Evolutionary conservation across 495 filamentous ascomycete genomes (phyloP), one percentile per base, ranked within the genome.

Genomic region (Endocarpon pusillum): DNA sequence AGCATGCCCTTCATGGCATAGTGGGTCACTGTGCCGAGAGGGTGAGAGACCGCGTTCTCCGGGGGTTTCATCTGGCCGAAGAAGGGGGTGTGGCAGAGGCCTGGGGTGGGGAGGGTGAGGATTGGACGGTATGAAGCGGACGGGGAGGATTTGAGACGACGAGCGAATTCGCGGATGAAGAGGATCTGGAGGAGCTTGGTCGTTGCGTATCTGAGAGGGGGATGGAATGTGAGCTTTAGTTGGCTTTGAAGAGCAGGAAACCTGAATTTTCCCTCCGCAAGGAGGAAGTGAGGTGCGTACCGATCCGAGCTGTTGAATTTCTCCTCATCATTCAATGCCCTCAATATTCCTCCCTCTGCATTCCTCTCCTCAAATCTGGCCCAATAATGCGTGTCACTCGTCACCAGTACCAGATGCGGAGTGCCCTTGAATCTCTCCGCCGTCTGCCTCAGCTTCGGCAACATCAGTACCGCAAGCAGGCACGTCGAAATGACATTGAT

Each of bases 181-280:
- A 73, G 41, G 2, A 71, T 41, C 29, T 59, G 55, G 4, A 77
- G 41, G 1, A 77, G 48, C 43, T 75, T 75, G 7, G 61, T 61
- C 1, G 59, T 23, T n/a, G 42, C 44, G 38, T 77, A 69, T n/a
- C n/a, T n/a, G n/a, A n/a, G n/a, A n/a, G n/a, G n/a, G n/a, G n/a
- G n/a, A n/a, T n/a, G n/a, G n/a, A n/a, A n/a, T n/a, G n/a, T n/a
- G n/a, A n/a, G n/a, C n/a, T n/a, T n/a, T n/a, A n/a, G n/a, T n/a
- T n/a, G n/a, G n/a, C n/a, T n/a, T n/a, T n/a, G n/a, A n/a, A n/a
- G n/a, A n/a, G n/a, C n/a, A n/a, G n/a, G n/a, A n/a, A n/a, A n/a
- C n/a, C n/a, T n/a, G n/a, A n/a, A n/a, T n/a, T n/a, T n/a, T n/a
- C n/a, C n/a, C n/a, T n/a, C 15, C 7, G 68, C 66, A 36, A 69